Evolutionary conservation across 2,329 filamentous ascomycete species (phyloP).

Genomic region (Orbilia oligospora): DNA sequence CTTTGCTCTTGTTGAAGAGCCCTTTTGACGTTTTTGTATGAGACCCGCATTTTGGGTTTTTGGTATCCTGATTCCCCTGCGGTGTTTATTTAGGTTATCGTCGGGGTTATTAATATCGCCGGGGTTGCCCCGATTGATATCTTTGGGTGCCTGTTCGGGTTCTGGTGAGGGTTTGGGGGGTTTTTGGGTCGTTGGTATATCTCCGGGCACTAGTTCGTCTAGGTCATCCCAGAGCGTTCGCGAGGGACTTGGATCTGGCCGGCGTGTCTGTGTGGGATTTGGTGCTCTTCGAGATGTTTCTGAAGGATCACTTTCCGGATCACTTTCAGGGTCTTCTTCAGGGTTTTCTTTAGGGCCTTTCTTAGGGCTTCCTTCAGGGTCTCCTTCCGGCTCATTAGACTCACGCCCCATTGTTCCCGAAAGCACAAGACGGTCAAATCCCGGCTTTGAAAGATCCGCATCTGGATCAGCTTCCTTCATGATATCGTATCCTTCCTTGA

Average conservation of each 20-base stretch:
- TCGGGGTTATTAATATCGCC: neutral
- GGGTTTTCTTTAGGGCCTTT: neutral
- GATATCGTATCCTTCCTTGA: neutral
- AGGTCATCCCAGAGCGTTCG: too few species aligned
- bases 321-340: neutral
- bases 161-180: neutral
- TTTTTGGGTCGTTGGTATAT: neutral
- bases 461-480: neutral
- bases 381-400: neutral
- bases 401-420: neutral
- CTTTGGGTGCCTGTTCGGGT: neutral
- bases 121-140: neutral
- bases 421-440: constrained; percentile 8
- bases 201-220: too few species aligned
- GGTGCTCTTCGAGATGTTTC: neutral
- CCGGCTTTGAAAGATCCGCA: neutral
- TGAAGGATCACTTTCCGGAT: neutral
- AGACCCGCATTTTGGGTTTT: neutral
- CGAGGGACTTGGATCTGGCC: too few species aligned
- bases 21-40: neutral
- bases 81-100: neutral
- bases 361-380: neutral
- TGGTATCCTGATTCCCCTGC: neutral
- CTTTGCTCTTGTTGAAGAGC: neutral
- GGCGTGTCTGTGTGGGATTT: neutral